A percentile compares a stretch with the other conserved stretches of the same genome.
Conservation (phyloP, 75 land plant genomes). For the Adiantum capillusveneris region DNA sequence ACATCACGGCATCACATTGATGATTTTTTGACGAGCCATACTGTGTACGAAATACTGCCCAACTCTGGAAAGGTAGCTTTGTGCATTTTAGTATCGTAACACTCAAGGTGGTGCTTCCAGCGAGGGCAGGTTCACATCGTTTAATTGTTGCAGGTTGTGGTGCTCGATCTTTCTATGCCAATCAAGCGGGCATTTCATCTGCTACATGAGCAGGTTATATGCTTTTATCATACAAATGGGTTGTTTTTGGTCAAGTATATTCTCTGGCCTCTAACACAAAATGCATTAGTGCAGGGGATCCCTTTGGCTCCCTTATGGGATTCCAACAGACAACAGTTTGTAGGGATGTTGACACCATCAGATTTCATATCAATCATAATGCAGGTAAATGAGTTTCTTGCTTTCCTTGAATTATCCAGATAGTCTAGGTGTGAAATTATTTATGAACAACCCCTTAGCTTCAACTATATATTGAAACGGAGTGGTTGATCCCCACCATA, state of each 20-base stretch:
- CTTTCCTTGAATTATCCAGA: too few species aligned
- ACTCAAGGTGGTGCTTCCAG: too few species aligned
- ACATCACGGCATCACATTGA: slow-evolving; percentile 47
- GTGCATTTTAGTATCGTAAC: too few species aligned
- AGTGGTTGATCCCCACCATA: too few species aligned
- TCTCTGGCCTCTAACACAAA: too few species aligned
- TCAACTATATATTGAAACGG: too few species aligned
- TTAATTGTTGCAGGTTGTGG: slow-evolving; percentile 50
- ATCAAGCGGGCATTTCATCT: slow-evolving; percentile 85
- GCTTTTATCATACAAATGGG: not conserved
- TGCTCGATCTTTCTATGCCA: slow-evolving; percentile 63
- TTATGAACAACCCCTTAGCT: too few species aligned
- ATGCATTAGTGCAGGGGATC: slow-evolving; percentile 89
- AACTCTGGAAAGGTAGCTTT: slow-evolving; percentile 78
- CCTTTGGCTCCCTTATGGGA: slow-evolving; percentile 92
- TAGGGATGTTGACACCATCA: slow-evolving; percentile 77
- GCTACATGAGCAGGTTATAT: slow-evolving; percentile 75
- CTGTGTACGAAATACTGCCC: slow-evolving; percentile 76
- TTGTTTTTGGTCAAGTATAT: too few species aligned
- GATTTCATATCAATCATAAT: slow-evolving; percentile 82
- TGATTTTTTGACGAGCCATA: slow-evolving; percentile 47
- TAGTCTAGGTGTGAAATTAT: too few species aligned
- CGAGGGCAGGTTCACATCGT: too few species aligned
- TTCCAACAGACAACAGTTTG: slow-evolving; percentile 55
- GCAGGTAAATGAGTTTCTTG: too few species aligned